phyloP scores from a whole-genome alignment of 371 early-diverging fungal species.

The Actinomortierella wolfii region DNA sequence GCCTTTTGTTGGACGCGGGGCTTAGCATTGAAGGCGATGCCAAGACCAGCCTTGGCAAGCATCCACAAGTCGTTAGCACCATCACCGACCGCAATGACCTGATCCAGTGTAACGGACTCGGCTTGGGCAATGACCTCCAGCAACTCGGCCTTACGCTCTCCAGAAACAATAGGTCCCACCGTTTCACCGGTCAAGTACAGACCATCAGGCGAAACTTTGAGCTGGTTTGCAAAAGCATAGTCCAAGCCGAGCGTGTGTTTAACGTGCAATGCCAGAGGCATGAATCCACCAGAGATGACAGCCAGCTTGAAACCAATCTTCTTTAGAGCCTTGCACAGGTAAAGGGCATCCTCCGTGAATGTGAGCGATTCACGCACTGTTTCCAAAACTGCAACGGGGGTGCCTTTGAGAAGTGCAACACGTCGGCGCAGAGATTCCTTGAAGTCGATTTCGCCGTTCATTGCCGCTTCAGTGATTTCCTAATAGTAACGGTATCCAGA shows the following conservation, averaged over 20 bases:
- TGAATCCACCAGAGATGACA: constrained; percentile 95
- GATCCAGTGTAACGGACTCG: constrained; percentile 82
- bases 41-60: constrained; percentile 95
- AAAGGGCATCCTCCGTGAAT: constrained; percentile 92
- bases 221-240: constrained; percentile 96
- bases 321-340: constrained; percentile 87
- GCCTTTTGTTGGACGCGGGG: constrained; percentile 94
- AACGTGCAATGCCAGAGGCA: constrained; percentile 90
- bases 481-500: constrained; percentile 22
- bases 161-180: constrained; percentile 89
- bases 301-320: constrained; percentile 92
- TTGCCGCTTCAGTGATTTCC: constrained; percentile 94
- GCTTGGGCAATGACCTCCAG: constrained; percentile 94
- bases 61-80: constrained; percentile 99
- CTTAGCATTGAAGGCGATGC: constrained; percentile 99
- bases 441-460: constrained; percentile 96
- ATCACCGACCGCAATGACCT: constrained; percentile 98
- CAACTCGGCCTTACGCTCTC: constrained; percentile 91
- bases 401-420: constrained; percentile 87
- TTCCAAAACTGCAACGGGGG: constrained; percentile 80
- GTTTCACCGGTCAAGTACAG: constrained; percentile 84
- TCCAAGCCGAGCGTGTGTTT: constrained; percentile 89
- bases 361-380: constrained; percentile 73
- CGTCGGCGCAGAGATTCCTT: constrained; percentile 88
- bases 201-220: constrained; percentile 85